Percentiles rank a stretch among this genome's conserved stretches.
Conservation (phyloP, 257 asterid genomes). For the Capsicum rhomboideum region DNA sequence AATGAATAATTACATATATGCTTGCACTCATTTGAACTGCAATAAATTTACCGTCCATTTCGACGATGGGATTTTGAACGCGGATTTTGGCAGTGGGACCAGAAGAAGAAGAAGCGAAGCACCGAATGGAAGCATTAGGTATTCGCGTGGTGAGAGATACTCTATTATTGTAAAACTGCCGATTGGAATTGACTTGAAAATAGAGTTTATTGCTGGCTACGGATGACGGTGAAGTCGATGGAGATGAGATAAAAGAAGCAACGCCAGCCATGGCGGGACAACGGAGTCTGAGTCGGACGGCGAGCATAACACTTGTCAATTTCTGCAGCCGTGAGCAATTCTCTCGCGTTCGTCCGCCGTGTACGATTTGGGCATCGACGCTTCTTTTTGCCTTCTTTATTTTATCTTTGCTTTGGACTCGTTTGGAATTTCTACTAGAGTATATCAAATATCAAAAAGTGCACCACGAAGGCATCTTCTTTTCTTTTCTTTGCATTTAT, state of each 20-base stretch:
- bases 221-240: conserved; percentile 22
- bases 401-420: neutral
- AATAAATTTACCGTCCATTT: conserved; percentile 68
- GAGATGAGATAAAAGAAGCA: conserved; percentile 17
- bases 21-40: neutral
- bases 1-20: neutral
- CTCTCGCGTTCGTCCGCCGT: neutral
- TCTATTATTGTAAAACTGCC: conserved; percentile 9
- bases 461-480: neutral
- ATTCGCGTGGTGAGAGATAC: conserved; percentile 20
- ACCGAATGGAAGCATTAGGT: conserved; percentile 40
- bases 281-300: conserved; percentile 20
- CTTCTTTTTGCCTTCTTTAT: neutral
- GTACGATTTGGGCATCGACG: neutral
- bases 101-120: conserved; percentile 37
- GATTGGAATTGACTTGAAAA: conserved; percentile 7
- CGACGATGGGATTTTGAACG: conserved; percentile 83
- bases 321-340: neutral
- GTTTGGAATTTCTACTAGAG: neutral
- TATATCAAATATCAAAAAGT: neutral
- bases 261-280: conserved; percentile 47
- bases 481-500: neutral
- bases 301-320: neutral
- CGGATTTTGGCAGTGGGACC: conserved; percentile 29
- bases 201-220: conserved; percentile 18